phyloP scores from a whole-genome alignment of 352 stramenopile species.

The Phytopythium ostracodes region DNA sequence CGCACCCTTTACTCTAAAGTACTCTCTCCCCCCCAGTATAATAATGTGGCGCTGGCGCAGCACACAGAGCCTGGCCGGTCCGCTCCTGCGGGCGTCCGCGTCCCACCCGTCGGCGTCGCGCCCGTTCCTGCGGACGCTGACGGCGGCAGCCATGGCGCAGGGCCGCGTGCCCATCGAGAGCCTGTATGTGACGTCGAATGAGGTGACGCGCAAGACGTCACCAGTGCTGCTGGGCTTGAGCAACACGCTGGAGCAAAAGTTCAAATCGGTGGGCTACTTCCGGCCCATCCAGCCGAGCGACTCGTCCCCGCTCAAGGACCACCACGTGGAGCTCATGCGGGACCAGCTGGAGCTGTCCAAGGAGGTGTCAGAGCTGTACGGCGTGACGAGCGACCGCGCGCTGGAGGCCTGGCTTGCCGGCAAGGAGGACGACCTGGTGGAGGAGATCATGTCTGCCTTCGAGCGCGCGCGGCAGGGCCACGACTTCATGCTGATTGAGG shows the following conservation, averaged over 20 bases:
- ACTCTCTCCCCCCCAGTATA: background rate
- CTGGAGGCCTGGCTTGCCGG: constrained; percentile 48
- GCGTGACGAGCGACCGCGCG: constrained; percentile 51
- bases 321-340: constrained; percentile 71
- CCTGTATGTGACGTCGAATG: constrained; percentile 68
- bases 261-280: constrained; percentile 69
- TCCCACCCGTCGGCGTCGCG: background rate
- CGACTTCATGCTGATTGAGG: constrained; percentile 85
- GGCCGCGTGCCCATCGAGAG: constrained; percentile 52
- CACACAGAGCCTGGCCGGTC: background rate
- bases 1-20: too few relatives aligned
- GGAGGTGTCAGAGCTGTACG: constrained; percentile 39
- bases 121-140: constrained; percentile 12
- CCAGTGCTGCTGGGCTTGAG: constrained; percentile 66
- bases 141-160: constrained; percentile 28
- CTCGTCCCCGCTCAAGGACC: constrained; percentile 31
- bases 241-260: constrained; percentile 73
- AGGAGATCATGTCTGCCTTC: constrained; percentile 63
- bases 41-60: background rate
- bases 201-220: constrained; percentile 55
- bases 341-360: constrained; percentile 49
- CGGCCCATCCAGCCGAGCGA: constrained; percentile 55
- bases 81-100: background rate
- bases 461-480: constrained; percentile 49
- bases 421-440: constrained; percentile 61